Evolutionary conservation across 202 grass and related monocot species (phyloP).

Genomic region (Schoenoplectus tabernaemontani): DNA sequence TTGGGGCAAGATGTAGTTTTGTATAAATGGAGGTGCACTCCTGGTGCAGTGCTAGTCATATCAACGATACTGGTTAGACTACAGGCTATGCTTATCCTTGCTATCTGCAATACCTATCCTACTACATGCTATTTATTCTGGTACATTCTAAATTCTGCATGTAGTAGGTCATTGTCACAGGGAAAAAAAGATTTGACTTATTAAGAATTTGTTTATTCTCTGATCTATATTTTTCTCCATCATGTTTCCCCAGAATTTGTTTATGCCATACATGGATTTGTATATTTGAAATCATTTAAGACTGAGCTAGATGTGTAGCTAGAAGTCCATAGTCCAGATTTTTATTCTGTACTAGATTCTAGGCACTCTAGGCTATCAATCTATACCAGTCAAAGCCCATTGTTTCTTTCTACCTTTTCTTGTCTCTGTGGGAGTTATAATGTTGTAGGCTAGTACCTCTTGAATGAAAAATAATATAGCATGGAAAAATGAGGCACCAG

Average conservation of each 20-base stretch:
- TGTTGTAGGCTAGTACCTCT: neutral
- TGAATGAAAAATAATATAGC: neutral
- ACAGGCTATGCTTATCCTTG: neutral
- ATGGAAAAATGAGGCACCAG: neutral
- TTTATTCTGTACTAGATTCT: neutral
- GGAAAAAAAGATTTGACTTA: neutral
- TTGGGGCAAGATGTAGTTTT: neutral
- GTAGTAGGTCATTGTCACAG: neutral
- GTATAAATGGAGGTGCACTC: neutral
- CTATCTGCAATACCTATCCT: neutral
- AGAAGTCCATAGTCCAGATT: neutral
- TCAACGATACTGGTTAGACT: neutral
- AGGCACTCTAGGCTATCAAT: neutral
- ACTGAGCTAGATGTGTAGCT: neutral
- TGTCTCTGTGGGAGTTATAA: neutral
- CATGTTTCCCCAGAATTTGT: too few species aligned
- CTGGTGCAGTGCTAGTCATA: conserved; percentile 2
- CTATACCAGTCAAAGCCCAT: neutral
- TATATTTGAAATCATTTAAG: neutral
- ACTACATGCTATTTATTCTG: neutral
- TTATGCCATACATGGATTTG: neutral
- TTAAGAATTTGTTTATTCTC: too few species aligned
- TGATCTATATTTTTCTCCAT: too few species aligned
- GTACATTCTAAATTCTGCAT: neutral
- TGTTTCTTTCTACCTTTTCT: neutral